phyloP scores from a whole-genome alignment of 2,329 filamentous ascomycete species.

The Venturia nashicola region DNA sequence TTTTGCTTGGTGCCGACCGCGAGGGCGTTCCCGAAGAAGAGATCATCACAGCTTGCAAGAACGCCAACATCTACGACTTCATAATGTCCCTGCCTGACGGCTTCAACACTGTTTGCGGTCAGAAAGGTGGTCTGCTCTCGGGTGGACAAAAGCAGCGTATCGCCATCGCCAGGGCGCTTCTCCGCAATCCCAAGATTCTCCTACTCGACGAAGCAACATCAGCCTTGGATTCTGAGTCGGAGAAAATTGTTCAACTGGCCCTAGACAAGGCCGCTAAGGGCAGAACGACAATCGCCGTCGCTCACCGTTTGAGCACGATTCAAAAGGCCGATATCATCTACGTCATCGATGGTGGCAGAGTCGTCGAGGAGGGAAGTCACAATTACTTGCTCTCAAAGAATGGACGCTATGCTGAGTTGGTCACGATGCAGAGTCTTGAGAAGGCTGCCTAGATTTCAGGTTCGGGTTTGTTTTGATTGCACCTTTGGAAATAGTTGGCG shows the following conservation, averaged over 20 bases:
- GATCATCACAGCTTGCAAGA: slow-evolving; percentile 68
- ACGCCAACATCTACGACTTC: slow-evolving; percentile 89
- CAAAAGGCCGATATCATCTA: slow-evolving; percentile 92
- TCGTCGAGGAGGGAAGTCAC: slow-evolving; percentile 83
- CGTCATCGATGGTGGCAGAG: slow-evolving; percentile 81
- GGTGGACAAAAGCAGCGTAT: slow-evolving; percentile 94
- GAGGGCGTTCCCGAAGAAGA: slow-evolving; percentile 58
- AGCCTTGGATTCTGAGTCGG: slow-evolving; percentile 49
- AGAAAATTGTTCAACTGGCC: slow-evolving; percentile 70
- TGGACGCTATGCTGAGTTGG: slow-evolving; percentile 65
- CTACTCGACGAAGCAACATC: slow-evolving; percentile 65
- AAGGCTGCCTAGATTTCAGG: slow-evolving; percentile 24
- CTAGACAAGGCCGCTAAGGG: slow-evolving; percentile 73
- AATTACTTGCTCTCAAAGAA: slow-evolving; percentile 35
- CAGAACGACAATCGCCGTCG: slow-evolving; percentile 88
- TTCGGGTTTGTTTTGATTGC: not conserved
- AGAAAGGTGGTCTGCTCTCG: slow-evolving; percentile 72
- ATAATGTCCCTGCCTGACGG: slow-evolving; percentile 77
- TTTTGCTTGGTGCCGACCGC: slow-evolving; percentile 58
- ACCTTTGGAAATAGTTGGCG: not conserved
- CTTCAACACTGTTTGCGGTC: slow-evolving; percentile 75
- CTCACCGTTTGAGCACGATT: slow-evolving; percentile 83
- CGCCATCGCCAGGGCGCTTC: slow-evolving; percentile 79
- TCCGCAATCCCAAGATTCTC: slow-evolving; percentile 82
- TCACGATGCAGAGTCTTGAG: slow-evolving; percentile 67